Conservation (phyloP, 2,329 filamentous ascomycete species). For the Colletotrichum viniferum region DNA sequence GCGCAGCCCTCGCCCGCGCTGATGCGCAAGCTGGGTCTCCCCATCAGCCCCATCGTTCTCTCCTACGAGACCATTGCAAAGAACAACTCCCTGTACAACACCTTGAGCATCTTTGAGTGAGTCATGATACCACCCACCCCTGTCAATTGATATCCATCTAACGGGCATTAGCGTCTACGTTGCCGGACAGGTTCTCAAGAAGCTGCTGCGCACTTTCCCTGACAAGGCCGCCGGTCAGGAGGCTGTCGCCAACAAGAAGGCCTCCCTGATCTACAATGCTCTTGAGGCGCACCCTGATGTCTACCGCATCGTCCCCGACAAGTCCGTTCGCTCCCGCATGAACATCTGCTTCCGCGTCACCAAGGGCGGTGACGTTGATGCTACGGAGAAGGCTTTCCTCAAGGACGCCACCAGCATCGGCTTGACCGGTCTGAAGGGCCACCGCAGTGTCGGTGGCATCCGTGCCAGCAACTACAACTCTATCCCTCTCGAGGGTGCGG, state of each 20-base stretch:
- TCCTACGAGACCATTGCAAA: constrained; percentile 86
- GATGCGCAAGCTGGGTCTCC: constrained; percentile 75
- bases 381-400: constrained; percentile 81
- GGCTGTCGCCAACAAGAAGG: constrained; percentile 74
- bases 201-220: constrained; percentile 68
- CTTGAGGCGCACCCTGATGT: constrained; percentile 75
- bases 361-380: constrained; percentile 62
- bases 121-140: constrained; percentile 27
- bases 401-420: constrained; percentile 70
- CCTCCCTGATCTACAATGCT: constrained; percentile 74
- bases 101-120: constrained; percentile 86
- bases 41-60: constrained; percentile 79
- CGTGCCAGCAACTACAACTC: constrained; percentile 91
- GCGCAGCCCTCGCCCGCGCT: constrained; percentile 73
- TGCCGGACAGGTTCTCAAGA: constrained; percentile 85
- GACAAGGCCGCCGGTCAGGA: constrained; percentile 80
- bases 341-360: constrained; percentile 90
- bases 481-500: constrained; percentile 68
- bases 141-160: not conserved
- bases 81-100: constrained; percentile 97
- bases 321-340: constrained; percentile 81
- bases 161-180: constrained; percentile 72
- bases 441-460: constrained; percentile 85
- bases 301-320: constrained; percentile 81
- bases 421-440: constrained; percentile 84